A percentile compares a stretch with the other conserved stretches of the same genome.
Evolutionary conservation across 2,329 filamentous ascomycete genomes (phyloP).

Genomic region (Ascochyta clinopodiicola): DNA sequence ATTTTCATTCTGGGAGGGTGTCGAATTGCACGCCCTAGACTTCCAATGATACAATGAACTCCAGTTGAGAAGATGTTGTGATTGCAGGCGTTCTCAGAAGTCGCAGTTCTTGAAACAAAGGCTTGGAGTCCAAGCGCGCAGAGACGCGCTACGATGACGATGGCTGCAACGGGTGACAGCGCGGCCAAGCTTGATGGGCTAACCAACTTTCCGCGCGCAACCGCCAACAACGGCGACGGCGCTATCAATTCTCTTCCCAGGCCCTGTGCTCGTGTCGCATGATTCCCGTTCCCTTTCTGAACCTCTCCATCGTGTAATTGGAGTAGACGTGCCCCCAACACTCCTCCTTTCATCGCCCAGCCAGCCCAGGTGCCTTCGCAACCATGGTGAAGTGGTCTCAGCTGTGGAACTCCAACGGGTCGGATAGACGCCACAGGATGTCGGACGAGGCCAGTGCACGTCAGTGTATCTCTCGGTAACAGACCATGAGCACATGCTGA

Average conservation of each 20-base stretch:
- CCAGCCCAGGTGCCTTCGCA: slow-evolving; percentile 10
- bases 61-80: neutral
- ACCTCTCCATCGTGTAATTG: neutral
- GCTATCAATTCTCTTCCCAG: slow-evolving; percentile 5
- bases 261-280: slow-evolving; percentile 6
- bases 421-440: slow-evolving; percentile 47
- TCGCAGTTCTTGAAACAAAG: neutral
- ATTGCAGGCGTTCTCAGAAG: neutral
- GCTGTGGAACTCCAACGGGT: slow-evolving; percentile 47
- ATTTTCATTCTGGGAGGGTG: slow-evolving; percentile 16
- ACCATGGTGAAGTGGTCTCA: slow-evolving; percentile 50
- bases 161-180: neutral
- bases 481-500: neutral
- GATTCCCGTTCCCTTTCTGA: neutral
- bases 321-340: neutral
- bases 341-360: neutral
- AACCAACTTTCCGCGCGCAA: slow-evolving; percentile 16
- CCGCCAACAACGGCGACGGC: slow-evolving; percentile 12
- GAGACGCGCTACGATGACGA: slow-evolving; percentile 10
- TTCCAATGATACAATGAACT: slow-evolving; percentile 6
- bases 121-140: slow-evolving; percentile 3
- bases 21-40: slow-evolving; percentile 13
- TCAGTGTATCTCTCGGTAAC: slow-evolving; percentile 25
- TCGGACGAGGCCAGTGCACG: slow-evolving; percentile 53
- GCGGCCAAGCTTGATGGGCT: slow-evolving; percentile 6